Percentiles rank a stretch among this genome's conserved stretches.
These are phyloP conservation scores for Colletotrichum tanaceti DNA, from an alignment of 2,329 filamentous ascomycete genomes.

Conservation along the genomic window DNA sequence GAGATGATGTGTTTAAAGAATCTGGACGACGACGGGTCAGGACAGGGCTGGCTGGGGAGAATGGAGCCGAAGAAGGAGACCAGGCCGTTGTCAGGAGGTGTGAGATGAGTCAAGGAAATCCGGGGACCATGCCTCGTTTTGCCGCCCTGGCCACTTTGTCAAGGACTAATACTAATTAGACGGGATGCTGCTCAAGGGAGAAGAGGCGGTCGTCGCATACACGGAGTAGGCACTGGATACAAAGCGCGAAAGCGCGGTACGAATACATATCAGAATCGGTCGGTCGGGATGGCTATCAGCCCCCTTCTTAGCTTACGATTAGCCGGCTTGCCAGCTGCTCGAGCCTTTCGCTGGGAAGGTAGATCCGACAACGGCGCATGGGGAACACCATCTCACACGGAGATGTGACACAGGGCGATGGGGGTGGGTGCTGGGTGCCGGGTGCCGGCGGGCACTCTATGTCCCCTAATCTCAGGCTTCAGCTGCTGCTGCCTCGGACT, in stretches of 20 bases:
- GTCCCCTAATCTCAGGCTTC: not conserved
- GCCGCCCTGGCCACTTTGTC: constrained; percentile 14
- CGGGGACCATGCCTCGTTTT: constrained; percentile 26
- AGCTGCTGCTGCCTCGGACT: not conserved
- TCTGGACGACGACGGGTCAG: constrained; percentile 3
- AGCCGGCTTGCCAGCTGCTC: constrained; percentile 26
- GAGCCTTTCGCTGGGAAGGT: constrained; percentile 9
- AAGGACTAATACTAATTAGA: constrained; percentile 6
- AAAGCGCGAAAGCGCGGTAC: constrained; percentile 23
- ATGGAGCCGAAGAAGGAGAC: constrained; percentile 29
- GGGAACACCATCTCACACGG: constrained; percentile 15
- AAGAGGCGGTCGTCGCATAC: constrained; percentile 12
- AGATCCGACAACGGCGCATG: constrained; percentile 30
- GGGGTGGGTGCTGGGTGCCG: not conserved
- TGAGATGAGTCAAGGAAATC: constrained; percentile 42
- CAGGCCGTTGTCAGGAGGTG: constrained; percentile 17
- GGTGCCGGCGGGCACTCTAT: not conserved
- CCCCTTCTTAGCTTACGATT: constrained; percentile 22
- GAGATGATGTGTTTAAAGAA: constrained; percentile 34
- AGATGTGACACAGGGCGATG: constrained; percentile 16
- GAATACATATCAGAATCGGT: constrained; percentile 3
- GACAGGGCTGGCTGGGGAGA: constrained; percentile 33
- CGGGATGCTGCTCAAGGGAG: not conserved
- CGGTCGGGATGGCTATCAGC: constrained; percentile 1
- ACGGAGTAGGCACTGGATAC: constrained; percentile 27